Conservation (phyloP, 2,329 filamentous ascomycete genomes). For the Phoma sp. region DNA sequence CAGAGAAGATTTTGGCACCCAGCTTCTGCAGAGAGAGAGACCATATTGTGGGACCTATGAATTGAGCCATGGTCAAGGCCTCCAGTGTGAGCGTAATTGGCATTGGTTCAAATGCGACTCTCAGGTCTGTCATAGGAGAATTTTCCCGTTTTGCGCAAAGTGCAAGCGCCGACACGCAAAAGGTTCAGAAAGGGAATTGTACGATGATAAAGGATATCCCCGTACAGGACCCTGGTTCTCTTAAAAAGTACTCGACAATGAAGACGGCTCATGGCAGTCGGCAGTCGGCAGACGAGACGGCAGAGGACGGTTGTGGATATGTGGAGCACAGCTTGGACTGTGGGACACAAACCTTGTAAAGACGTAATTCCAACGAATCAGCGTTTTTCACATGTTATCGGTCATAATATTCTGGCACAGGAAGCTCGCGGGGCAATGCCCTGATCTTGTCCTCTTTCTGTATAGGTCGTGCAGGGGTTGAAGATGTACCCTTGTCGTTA, state of each 20-base stretch:
- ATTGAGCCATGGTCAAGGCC: not conserved
- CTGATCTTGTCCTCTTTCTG: not conserved
- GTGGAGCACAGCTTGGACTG: constrained; percentile 1
- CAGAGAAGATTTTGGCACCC: no score
- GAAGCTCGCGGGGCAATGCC: not conserved
- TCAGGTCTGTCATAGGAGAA: not conserved
- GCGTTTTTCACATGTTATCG: not conserved
- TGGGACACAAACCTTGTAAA: not conserved
- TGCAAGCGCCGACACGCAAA: not conserved
- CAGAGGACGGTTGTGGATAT: not conserved
- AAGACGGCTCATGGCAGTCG: no score
- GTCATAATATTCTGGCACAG: not conserved
- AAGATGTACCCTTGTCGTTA: not conserved
- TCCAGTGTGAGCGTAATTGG: not conserved
- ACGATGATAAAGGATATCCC: not conserved
- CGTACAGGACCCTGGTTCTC: no score
- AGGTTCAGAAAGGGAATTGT: no score
- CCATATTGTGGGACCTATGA: no score
- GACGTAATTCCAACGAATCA: not conserved
- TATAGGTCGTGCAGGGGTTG: not conserved
- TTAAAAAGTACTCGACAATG: no score
- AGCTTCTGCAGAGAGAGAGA: no score
- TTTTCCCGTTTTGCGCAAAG: not conserved
- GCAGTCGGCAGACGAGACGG: not conserved
- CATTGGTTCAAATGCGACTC: not conserved